phyloP scores from a whole-genome alignment of 1,139 yeast genomes.

The Komagataea norvegica region DNA sequence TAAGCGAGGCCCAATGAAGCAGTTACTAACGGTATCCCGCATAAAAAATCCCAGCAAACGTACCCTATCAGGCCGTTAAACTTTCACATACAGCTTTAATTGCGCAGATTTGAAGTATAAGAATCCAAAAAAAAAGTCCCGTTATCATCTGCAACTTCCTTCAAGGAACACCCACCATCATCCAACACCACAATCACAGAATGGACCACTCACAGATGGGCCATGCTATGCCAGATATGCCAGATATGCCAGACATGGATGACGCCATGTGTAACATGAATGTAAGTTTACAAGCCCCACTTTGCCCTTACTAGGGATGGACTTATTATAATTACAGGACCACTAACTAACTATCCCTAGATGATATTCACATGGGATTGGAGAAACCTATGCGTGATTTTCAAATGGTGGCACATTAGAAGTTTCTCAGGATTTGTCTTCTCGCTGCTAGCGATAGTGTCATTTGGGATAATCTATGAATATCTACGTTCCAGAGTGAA shows the following conservation, averaged over 20 bases:
- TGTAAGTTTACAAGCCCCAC: too few species aligned
- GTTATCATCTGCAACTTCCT: too few species aligned
- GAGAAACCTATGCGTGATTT: slow-evolving; percentile 65
- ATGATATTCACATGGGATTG: slow-evolving; percentile 86
- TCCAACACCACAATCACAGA: neutral
- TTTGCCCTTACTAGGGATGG: too few species aligned
- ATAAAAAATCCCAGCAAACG: too few species aligned
- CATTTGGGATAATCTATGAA: slow-evolving; percentile 57
- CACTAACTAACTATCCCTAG: slow-evolving; percentile 41
- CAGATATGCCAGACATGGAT: slow-evolving; percentile 25
- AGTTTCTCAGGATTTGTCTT: slow-evolving; percentile 46
- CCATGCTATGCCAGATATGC: slow-evolving; percentile 31
- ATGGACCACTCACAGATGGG: slow-evolving; percentile 27
- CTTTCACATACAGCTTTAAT: too few species aligned
- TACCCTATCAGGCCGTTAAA: too few species aligned
- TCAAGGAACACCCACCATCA: too few species aligned
- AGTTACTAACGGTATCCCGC: too few species aligned
- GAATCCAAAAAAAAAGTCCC: too few species aligned
- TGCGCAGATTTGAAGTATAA: too few species aligned
- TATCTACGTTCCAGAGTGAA: slow-evolving; percentile 38
- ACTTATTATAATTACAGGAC: slow-evolving; percentile 13
- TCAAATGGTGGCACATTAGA: slow-evolving; percentile 74
- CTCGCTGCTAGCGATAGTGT: slow-evolving; percentile 45
- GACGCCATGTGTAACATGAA: slow-evolving; percentile 27
- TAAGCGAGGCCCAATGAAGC: too few species aligned